Evolutionary conservation across 139 green algal species (phyloP), one percentile per base, ranked within the genome.

Genomic region (Pseudopediastrum boryanum): DNA sequence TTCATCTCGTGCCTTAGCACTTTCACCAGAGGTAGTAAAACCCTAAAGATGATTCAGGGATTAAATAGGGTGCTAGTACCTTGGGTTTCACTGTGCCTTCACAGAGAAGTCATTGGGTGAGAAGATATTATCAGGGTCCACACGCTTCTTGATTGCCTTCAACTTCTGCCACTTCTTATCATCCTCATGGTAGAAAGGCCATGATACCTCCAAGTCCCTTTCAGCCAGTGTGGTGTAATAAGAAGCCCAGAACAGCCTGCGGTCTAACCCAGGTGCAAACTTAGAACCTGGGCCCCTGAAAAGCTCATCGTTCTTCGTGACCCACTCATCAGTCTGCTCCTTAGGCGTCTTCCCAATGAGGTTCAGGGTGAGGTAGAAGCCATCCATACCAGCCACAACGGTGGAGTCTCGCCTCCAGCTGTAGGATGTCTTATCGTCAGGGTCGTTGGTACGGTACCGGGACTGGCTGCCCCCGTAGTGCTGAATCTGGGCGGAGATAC

Each of bases 351-450:
- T 21, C 10, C 31, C 4, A 48, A 39, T 6, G 16, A n/a, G 5
- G 7, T 10, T 25, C 25, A 66, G 9, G 44, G 6, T 8, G 6
- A 31, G 9, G 31, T 77, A 77, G n/a, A 77, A 77, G 10, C 9
- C 43, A 31, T 77, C 69, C 43, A 77, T 64, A 10, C 21, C 9
- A 48, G 44, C 5, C 10, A 66, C 29, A 6, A 79, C 71, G 54
- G 71, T 79, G 9, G 7, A 41, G 71, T 69, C 54, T 23, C 67
- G 41, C 35, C 71, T 52, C 71, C 71, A 79, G 71, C 50, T 69
- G 71, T 79, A 79, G 71, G 71, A 69, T 29, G 71, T 79, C 50
- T 69, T 70, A 36, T 70, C 33, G 25, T 79, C 71, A 8, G 51
- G 71, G 54, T 79, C 71, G 54, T 70, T 69, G 19, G 9, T 70